phyloP scores from a whole-genome alignment of 257 asterid genomes.

The Solanum rostratum region DNA sequence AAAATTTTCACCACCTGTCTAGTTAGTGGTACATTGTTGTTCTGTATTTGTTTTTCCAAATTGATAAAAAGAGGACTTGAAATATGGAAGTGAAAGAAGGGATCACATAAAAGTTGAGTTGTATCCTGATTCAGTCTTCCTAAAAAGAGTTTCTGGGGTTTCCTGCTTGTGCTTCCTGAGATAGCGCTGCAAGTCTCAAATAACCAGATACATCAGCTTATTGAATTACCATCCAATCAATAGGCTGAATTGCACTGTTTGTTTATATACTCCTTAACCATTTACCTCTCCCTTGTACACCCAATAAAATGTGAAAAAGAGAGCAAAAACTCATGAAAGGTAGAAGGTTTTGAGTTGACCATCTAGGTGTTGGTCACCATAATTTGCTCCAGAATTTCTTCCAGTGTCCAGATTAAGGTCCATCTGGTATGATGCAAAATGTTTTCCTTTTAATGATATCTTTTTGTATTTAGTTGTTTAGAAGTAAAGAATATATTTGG shows the following conservation, averaged over 20 bases:
- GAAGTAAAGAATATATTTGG: neutral
- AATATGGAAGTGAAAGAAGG: constrained; percentile 52
- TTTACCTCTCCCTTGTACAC: neutral
- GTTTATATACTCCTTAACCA: neutral
- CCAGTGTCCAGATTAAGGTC: neutral
- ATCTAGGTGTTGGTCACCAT: neutral
- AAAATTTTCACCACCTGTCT: neutral
- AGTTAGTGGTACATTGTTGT: neutral
- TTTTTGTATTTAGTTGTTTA: neutral
- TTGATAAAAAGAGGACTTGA: neutral
- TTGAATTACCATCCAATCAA: neutral
- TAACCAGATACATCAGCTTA: constrained; percentile 40
- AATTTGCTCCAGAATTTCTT: neutral
- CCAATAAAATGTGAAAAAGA: neutral
- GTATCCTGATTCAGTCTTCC: constrained; percentile 56
- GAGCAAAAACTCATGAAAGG: neutral
- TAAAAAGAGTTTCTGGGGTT: constrained; percentile 34
- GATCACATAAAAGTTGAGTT: constrained; percentile 24
- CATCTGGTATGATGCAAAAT: neutral
- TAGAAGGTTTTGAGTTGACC: neutral
- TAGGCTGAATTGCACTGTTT: neutral
- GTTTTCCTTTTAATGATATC: neutral
- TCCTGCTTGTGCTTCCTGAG: constrained; percentile 62
- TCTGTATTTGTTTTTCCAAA: neutral
- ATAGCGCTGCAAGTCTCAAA: constrained; percentile 45